Conservation (phyloP, 2,329 filamentous ascomycete genomes). For the Xylariaceae sp. region DNA sequence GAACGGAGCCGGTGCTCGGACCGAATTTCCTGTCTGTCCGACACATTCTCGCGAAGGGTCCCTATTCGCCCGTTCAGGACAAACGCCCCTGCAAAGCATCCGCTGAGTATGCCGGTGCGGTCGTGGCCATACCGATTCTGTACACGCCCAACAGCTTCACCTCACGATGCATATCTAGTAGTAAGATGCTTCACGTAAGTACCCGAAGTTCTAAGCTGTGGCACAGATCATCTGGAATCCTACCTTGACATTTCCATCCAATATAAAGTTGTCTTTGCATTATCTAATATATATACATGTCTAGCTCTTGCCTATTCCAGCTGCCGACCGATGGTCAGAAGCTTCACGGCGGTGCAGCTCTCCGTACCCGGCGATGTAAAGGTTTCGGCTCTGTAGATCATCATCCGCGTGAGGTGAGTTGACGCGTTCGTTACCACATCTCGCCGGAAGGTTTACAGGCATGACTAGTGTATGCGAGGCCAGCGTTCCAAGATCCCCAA, state of each 20-base stretch:
- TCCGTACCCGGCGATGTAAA: constrained; percentile 8
- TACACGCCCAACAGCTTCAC: constrained; percentile 6
- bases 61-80: constrained; percentile 15
- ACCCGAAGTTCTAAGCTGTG: not conserved
- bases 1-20: constrained; percentile 19
- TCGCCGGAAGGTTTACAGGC: not conserved
- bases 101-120: not conserved
- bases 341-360: constrained; percentile 10
- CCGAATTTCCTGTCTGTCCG: constrained; percentile 16
- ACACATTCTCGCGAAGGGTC: constrained; percentile 14
- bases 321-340: constrained; percentile 10
- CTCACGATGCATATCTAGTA: not conserved
- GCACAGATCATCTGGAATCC: not conserved
- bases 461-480: not conserved
- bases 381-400: not conserved
- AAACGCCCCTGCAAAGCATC: not conserved
- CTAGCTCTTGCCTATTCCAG: constrained; percentile 3
- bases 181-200: not conserved
- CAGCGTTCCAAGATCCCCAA: not conserved
- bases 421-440: not conserved
- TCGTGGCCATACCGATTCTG: not conserved
- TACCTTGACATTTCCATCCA: not conserved
- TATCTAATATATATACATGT: not conserved
- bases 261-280: not conserved
- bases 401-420: no score